A percentile compares a stretch with the other conserved stretches of the same genome.
These are phyloP conservation scores for Solanum megistacrolobum DNA, from an alignment of 257 asterid genomes.

Conservation along the genomic window DNA sequence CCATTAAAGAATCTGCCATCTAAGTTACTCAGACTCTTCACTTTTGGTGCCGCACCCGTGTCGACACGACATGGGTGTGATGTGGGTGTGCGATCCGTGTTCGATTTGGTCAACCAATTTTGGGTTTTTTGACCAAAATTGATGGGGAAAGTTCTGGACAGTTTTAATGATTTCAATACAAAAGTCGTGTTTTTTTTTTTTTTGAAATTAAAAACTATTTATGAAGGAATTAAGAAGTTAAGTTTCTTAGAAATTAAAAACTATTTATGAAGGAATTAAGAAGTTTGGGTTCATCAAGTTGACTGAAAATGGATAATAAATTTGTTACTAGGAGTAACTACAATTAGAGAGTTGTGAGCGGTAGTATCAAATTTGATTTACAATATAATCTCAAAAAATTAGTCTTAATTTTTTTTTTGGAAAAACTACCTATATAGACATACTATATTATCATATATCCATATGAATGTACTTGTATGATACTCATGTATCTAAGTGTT, in stretches of 20 bases:
- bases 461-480: too few species aligned
- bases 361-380: background rate
- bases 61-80: too few species aligned
- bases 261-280: background rate
- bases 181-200: too few species aligned
- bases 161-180: background rate
- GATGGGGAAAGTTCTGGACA: background rate
- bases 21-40: background rate
- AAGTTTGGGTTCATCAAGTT: background rate
- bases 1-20: background rate
- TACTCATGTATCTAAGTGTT: too few species aligned
- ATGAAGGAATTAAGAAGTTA: too few species aligned
- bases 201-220: too few species aligned
- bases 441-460: too few species aligned
- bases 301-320: background rate
- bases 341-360: background rate
- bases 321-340: background rate
- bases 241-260: too few species aligned
- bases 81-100: background rate
- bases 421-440: too few species aligned
- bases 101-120: background rate
- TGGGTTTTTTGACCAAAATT: too few species aligned
- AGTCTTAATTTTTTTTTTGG: background rate
- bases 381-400: background rate
- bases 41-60: background rate